Evolutionary conservation across 2,329 filamentous ascomycete species (phyloP).

Genomic region (Colletotrichum sp.): DNA sequence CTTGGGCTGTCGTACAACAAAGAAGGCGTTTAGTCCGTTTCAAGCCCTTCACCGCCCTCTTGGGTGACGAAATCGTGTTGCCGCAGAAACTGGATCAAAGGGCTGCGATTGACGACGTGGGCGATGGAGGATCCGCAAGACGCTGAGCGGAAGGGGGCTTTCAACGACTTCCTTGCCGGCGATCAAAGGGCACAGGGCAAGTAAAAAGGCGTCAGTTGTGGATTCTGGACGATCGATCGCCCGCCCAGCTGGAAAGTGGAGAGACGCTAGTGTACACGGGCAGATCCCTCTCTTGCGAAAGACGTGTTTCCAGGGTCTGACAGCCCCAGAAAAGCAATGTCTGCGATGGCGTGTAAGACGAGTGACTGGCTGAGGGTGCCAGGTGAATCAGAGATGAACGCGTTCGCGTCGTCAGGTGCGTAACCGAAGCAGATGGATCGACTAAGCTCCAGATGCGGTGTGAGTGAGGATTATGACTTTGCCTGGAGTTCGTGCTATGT

Average conservation of each 20-base stretch:
- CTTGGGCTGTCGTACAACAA: neutral
- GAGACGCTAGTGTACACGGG: neutral
- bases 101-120: neutral
- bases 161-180: neutral
- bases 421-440: neutral
- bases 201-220: neutral
- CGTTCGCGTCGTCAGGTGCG: neutral
- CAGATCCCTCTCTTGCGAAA: neutral
- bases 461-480: neutral
- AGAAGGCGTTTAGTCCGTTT: conserved; percentile 11
- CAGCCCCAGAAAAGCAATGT: neutral
- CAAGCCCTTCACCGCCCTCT: conserved; percentile 6
- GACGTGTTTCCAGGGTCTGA: neutral
- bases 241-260: neutral
- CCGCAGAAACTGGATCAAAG: neutral
- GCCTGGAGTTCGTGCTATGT: neutral
- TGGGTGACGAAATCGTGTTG: neutral
- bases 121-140: neutral
- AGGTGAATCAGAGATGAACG: neutral
- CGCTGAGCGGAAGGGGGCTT: neutral
- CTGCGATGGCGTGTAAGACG: neutral
- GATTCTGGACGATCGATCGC: neutral
- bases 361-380: neutral
- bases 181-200: neutral
- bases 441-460: neutral